Conservation (phyloP, 257 asterid genomes). For the Fraxinus anomala region DNA sequence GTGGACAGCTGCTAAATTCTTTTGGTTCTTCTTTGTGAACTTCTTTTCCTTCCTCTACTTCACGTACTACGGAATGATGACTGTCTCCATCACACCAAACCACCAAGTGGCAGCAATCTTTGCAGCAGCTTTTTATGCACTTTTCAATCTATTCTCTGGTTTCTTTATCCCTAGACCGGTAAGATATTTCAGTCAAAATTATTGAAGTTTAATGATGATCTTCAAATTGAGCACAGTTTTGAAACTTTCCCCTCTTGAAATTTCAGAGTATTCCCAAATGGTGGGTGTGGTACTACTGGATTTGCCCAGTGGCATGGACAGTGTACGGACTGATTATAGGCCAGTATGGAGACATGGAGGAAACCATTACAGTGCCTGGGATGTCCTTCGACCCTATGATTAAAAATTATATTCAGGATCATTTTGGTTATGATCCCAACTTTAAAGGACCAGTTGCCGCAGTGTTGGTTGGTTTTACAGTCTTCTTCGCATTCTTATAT, state of each 20-base stretch:
- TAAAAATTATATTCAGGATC: constrained; percentile 38
- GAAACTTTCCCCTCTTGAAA: background rate
- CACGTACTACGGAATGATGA: constrained; percentile 67
- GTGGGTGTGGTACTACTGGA: constrained; percentile 85
- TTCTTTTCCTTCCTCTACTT: constrained; percentile 60
- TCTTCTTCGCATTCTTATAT: constrained; percentile 60
- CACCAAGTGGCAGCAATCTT: constrained; percentile 53
- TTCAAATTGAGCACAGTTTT: background rate
- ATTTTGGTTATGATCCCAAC: constrained; percentile 48
- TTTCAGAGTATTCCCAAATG: constrained; percentile 69
- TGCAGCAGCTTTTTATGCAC: constrained; percentile 51
- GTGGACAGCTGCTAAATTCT: constrained; percentile 51
- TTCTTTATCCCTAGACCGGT: constrained; percentile 68
- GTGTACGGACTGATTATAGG: constrained; percentile 59
- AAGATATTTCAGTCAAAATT: constrained; percentile 23
- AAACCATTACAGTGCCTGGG: constrained; percentile 37
- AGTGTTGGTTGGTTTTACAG: constrained; percentile 49
- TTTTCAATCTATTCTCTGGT: constrained; percentile 65
- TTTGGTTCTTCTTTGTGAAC: constrained; percentile 57
- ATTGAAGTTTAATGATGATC: background rate
- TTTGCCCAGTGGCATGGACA: constrained; percentile 72
- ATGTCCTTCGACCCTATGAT: constrained; percentile 26
- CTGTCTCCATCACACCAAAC: constrained; percentile 58
- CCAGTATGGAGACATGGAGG: constrained; percentile 58
- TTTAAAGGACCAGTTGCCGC: constrained; percentile 57